Evolutionary conservation across 306 rosid genomes (phyloP), one percentile per base, ranked within the genome.

Genomic region (Vigna mungo): DNA sequence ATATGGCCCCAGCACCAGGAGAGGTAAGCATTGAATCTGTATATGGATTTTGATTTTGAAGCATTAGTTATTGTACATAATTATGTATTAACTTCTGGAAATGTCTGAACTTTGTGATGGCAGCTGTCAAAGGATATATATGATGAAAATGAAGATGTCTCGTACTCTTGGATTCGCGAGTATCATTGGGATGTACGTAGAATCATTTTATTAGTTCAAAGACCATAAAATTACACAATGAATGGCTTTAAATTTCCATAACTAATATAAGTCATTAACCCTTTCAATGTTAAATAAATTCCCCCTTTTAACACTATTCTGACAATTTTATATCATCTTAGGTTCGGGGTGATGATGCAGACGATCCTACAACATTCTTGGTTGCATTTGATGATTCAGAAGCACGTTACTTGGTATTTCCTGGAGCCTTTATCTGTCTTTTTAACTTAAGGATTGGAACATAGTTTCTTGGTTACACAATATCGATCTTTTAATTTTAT

Each of bases 1-100:
- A 96, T 87, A 88, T 96, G 97, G 91, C 87, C 63, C 99, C 99
- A 60, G 68, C 97, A 81, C 96, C 88, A 2, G 95, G 92, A 78
- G 98, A 96, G 94, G 99, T 96, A 85, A 78, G 79, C 73, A 52
- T 58, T 49, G 32, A 10, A 52, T 62, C 46, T 60, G 54, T 75
- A 32, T 58, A 16, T 47, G 67, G 71, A 47, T 71, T 78, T 58
- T 9, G 4, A 39, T 68, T 83, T 60, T 72, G 75, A 47, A 69
- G 49, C 11, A 49, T 61, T 59, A 15, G 8, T 62, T 79, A 48
- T 46, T 73, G 47, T 37, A 14, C 53, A 43, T 56, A 25, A 21
- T 14, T 71, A 5, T 72, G 49, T 51, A 52, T 59, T 77, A 68
- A 54, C 78, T 75, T 39, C 51, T 76, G 65, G 37, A 67, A 77